Evolutionary conservation across 2,329 filamentous ascomycete species (phyloP).

Genomic region (Fusarium neocosmosporiellum): DNA sequence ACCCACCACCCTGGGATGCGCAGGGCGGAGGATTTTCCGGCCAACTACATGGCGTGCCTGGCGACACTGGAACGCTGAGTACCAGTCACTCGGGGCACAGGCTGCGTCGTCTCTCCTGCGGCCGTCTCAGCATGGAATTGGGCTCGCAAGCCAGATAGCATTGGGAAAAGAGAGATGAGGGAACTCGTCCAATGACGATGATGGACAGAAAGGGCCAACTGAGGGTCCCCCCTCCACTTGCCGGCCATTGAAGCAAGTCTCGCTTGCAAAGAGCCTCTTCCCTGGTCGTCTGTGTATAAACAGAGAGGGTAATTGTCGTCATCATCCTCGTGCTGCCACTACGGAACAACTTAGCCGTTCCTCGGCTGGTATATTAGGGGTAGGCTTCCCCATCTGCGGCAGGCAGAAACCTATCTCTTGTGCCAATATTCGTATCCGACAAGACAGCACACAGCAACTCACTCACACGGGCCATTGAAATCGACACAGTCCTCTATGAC

Average conservation of each 20-base stretch:
- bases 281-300: background rate
- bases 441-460: background rate
- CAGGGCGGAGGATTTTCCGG: constrained; percentile 19
- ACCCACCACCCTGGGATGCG: constrained; percentile 24
- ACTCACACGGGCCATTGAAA: background rate
- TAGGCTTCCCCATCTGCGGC: background rate
- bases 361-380: constrained; percentile 1
- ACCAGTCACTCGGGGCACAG: constrained; percentile 23
- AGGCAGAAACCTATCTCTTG: background rate
- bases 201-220: constrained; percentile 6
- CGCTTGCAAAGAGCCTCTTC: background rate
- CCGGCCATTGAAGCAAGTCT: constrained; percentile 1
- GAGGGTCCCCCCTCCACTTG: constrained; percentile 1
- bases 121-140: constrained; percentile 17
- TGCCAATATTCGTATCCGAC: background rate
- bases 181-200: constrained; percentile 26
- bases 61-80: constrained; percentile 9
- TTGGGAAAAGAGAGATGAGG: constrained; percentile 39
- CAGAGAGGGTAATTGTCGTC: background rate
- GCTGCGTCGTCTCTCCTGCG: constrained; percentile 11
- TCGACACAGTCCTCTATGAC: background rate
- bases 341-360: background rate
- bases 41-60: constrained; percentile 38
- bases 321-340: background rate
- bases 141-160: constrained; percentile 20